A percentile compares a stretch with the other conserved stretches of the same genome.
These are phyloP conservation scores for Pterocarpus santalinus DNA, from an alignment of 306 rosid species.

Conservation along the genomic window DNA sequence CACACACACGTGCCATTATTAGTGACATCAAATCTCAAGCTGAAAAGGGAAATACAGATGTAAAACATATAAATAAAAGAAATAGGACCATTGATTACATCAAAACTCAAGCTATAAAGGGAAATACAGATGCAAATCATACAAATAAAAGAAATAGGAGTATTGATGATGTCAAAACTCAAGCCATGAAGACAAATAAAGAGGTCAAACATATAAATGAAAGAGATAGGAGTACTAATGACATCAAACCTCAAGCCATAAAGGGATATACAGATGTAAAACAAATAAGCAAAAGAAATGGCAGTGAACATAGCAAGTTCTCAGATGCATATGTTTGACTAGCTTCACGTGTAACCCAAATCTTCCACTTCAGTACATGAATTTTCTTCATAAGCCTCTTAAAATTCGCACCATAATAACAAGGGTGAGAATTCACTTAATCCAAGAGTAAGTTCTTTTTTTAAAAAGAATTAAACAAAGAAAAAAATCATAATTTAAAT, in stretches of 20 bases:
- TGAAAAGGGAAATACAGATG: constrained; percentile 10
- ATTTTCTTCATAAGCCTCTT: constrained; percentile 20
- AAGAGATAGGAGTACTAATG: constrained; percentile 4
- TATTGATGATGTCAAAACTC: constrained; percentile 31
- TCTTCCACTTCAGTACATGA: constrained; percentile 27
- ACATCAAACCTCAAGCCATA: constrained; percentile 36
- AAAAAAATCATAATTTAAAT: too few species aligned
- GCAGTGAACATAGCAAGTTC: constrained; percentile 27
- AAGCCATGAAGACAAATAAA: constrained; percentile 18
- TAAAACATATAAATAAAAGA: constrained; percentile 9
- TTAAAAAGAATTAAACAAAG: too few species aligned
- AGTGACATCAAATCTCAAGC: constrained; percentile 38
- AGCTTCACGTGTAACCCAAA: constrained; percentile 19
- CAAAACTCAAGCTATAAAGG: constrained; percentile 29
- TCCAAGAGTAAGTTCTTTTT: neutral
- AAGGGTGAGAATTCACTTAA: neutral
- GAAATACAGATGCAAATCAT: constrained; percentile 11
- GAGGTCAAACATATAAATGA: neutral
- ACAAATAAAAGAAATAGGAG: neutral
- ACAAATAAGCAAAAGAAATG: constrained; percentile 1
- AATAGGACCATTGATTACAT: constrained; percentile 16
- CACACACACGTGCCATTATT: neutral
- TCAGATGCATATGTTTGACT: neutral
- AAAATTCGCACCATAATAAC: constrained; percentile 3
- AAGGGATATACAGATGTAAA: constrained; percentile 12